phyloP scores from a whole-genome alignment of 139 green algal genomes.

The Chlamydomonas asymmetrica region DNA sequence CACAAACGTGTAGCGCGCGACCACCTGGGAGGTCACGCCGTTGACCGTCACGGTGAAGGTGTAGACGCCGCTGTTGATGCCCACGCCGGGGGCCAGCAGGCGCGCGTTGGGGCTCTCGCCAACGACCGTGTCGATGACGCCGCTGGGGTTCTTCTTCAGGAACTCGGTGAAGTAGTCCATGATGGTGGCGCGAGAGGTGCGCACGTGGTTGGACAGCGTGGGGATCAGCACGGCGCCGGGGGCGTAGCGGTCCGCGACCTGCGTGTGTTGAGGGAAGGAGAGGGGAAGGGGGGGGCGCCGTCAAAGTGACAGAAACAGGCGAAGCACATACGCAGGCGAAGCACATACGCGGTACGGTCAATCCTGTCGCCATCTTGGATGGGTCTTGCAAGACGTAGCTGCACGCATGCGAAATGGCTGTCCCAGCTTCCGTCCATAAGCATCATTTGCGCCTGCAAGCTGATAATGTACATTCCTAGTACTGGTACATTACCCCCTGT shows the following conservation, averaged over 20 bases:
- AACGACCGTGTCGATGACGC: background rate
- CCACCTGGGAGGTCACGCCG: background rate
- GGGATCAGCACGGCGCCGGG: constrained; percentile 14
- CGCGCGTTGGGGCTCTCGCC: background rate
- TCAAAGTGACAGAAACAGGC: no score
- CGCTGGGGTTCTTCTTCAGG: constrained; percentile 13
- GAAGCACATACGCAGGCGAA: no score
- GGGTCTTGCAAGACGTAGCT: no score
- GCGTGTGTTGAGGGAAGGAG: background rate
- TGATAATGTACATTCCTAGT: no score
- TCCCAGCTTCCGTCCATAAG: no score
- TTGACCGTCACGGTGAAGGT: background rate
- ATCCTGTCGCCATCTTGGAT: no score
- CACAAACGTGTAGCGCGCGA: constrained; percentile 15
- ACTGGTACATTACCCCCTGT: no score
- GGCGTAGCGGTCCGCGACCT: constrained; percentile 3
- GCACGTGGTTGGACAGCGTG: constrained; percentile 16
- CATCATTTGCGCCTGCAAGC: no score
- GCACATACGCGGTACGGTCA: no score
- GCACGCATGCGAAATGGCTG: no score
- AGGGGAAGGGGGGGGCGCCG: background rate
- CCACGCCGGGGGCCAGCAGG: constrained; percentile 2
- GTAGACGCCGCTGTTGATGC: constrained; percentile 17
- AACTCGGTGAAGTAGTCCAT: constrained; percentile 14
- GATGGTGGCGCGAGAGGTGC: constrained; percentile 7